Conservation (phyloP, 2,329 filamentous ascomycete species). For the Anthostomella pinea region DNA sequence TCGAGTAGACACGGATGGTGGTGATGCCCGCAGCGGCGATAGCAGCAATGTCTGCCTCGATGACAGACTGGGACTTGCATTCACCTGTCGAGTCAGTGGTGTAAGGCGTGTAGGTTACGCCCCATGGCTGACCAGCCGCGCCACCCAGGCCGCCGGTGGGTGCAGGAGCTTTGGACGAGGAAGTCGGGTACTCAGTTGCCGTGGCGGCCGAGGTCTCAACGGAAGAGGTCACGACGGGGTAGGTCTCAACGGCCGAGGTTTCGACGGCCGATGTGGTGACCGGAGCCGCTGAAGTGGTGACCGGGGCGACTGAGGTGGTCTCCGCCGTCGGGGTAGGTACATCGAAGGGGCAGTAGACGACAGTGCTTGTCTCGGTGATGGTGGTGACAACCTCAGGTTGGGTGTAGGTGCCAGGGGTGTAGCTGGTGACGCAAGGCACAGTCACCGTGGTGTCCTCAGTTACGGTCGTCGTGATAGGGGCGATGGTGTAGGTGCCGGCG, state of each 20-base stretch:
- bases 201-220: constrained; percentile 19
- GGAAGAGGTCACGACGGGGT: constrained; percentile 19
- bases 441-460: constrained; percentile 52
- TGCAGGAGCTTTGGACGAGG: constrained; percentile 16
- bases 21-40: constrained; percentile 67
- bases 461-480: constrained; percentile 61
- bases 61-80: constrained; percentile 63
- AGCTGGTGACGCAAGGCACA: constrained; percentile 62
- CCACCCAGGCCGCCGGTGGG: constrained; percentile 36
- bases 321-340: constrained; percentile 29
- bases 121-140: constrained; percentile 55
- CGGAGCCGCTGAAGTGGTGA: constrained; percentile 15
- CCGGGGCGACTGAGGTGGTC: constrained; percentile 23
- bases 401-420: constrained; percentile 70
- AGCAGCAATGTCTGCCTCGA: constrained; percentile 57
- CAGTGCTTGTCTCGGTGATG: constrained; percentile 64
- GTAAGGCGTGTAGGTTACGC: constrained; percentile 81
- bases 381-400: constrained; percentile 65
- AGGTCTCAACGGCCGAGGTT: constrained; percentile 4
- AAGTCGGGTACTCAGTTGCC: constrained; percentile 19
- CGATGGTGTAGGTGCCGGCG: constrained; percentile 74
- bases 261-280: constrained; percentile 22
- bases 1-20: constrained; percentile 80
- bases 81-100: constrained; percentile 44
- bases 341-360: constrained; percentile 68